Conservation (phyloP, 208 protist species). For the Leptomonas pyrrhocoris region DNA sequence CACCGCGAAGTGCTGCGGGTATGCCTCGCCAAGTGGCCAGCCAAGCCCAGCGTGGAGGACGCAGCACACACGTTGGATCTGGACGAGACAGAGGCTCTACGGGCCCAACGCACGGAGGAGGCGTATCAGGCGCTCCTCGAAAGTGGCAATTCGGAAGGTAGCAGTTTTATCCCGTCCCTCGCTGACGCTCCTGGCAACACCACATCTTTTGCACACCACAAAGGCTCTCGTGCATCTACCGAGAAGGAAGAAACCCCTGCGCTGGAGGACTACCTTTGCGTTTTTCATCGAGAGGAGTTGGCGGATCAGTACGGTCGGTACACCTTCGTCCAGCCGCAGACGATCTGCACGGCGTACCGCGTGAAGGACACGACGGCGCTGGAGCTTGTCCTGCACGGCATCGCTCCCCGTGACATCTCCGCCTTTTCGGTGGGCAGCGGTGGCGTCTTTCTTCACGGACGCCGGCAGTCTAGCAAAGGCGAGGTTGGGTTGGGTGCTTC, state of each 20-base stretch:
- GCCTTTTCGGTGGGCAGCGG: constrained; percentile 21
- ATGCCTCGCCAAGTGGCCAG: constrained; percentile 60
- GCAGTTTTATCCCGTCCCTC: too few relatives aligned
- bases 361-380: constrained; percentile 45
- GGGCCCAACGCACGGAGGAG: constrained; percentile 20
- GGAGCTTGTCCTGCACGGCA: constrained; percentile 59
- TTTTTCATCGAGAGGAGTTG: constrained; percentile 80
- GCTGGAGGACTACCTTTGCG: constrained; percentile 68
- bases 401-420: constrained; percentile 55
- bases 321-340: constrained; percentile 51
- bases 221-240: background rate
- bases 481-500: constrained; percentile 1
- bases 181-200: background rate
- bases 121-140: constrained; percentile 23
- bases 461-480: constrained; percentile 23
- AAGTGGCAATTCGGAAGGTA: too few relatives aligned
- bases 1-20: constrained; percentile 66
- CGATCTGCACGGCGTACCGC: constrained; percentile 68
- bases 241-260: background rate
- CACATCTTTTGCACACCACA: background rate
- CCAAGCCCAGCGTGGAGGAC: constrained; percentile 10
- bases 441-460: constrained; percentile 73
- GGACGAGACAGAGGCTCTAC: constrained; percentile 19
- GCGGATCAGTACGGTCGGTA: constrained; percentile 60
- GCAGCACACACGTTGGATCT: background rate